Percentiles rank a stretch among this genome's conserved stretches.
phyloP scores from a whole-genome alignment of 73 alveolate species.

The Urostyla sp. region DNA sequence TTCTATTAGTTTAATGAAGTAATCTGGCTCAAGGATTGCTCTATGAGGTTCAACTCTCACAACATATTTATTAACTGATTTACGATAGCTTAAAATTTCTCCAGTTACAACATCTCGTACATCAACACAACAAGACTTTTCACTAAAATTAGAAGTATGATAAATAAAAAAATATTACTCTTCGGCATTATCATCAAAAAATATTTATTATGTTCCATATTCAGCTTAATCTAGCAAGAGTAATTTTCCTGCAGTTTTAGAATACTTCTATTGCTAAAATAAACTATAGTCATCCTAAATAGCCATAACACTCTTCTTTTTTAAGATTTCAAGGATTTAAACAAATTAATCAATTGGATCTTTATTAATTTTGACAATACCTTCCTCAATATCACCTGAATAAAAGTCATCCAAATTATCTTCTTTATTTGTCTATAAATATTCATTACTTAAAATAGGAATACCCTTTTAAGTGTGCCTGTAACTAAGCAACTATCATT shows the following conservation, averaged over 20 bases:
- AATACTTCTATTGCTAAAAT: slow-evolving; percentile 72
- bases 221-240: slow-evolving; percentile 92
- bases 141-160: slow-evolving; percentile 51
- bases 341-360: slow-evolving; percentile 84
- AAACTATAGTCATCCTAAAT: slow-evolving; percentile 84
- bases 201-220: slow-evolving; percentile 88
- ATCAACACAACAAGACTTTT: slow-evolving; percentile 80
- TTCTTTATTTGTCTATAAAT: slow-evolving; percentile 64
- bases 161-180: slow-evolving; percentile 41
- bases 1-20: slow-evolving; percentile 88
- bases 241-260: slow-evolving; percentile 78
- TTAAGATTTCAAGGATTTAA: slow-evolving; percentile 79
- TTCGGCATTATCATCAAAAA: slow-evolving; percentile 96
- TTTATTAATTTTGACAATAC: slow-evolving; percentile 73
- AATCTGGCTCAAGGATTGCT: slow-evolving; percentile 95
- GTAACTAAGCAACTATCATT: slow-evolving; percentile 68
- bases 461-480: slow-evolving; percentile 82
- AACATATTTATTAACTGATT: slow-evolving; percentile 86
- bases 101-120: slow-evolving; percentile 91
- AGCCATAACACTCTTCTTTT: slow-evolving; percentile 83
- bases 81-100: slow-evolving; percentile 78
- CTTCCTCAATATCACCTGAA: slow-evolving; percentile 85
- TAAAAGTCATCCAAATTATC: slow-evolving; percentile 77
- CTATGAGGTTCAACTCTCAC: slow-evolving; percentile 92
- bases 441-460: background rate